Base-by-base conservation (phyloP, 768 basidiomycete species). In the Trametes cubensis region DNA sequence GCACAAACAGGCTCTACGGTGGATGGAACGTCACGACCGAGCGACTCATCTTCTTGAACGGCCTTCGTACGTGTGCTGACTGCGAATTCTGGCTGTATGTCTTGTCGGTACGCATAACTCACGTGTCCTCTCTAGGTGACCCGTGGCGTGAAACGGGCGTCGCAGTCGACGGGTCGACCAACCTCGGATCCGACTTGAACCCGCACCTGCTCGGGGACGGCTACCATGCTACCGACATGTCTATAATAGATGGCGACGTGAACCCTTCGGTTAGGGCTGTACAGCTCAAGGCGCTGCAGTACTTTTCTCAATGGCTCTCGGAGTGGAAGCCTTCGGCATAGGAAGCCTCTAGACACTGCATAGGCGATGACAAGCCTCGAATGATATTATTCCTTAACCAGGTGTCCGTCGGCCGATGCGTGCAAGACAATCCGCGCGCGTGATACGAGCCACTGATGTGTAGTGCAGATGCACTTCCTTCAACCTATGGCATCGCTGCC, bases 71-170 rank as follows among this genome's bases (percentile, higher is more conserved):
- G 86, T 80, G 18, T 56, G 4, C 39, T 3, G n/a, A 39, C 21
- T 54, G 4, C 13, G 28, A 15, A 17, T 1, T 15, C 10, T 10
- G 25, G 17, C 30, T 17, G 3, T 23, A 47, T 14, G 23, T 20
- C 20, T 23, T 7, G 6, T 45, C 39, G 11, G 10, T 6, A 34
- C 10, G 10, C 54, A 54, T 49, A 8, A 49, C 14, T 61, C 39
- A 28, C 20, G 58, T 23, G 21, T 49, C 18, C 11, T 13, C 5
- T 18, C 17, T 44, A 89, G 88, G 86, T 45, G 88, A 90, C 67
- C 88, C 89, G 18, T 90, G 88, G 88, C 80, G 83, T 50, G 85
- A 86, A 55, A 81, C 84, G 6, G 89, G 88, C 0, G 77, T 89
- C 6, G 89, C 88, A 3, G 83, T 87, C 0, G 79, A 82, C 23